Conservation (phyloP, 352 stramenopile genomes). For the Globisporangium spinosum region DNA sequence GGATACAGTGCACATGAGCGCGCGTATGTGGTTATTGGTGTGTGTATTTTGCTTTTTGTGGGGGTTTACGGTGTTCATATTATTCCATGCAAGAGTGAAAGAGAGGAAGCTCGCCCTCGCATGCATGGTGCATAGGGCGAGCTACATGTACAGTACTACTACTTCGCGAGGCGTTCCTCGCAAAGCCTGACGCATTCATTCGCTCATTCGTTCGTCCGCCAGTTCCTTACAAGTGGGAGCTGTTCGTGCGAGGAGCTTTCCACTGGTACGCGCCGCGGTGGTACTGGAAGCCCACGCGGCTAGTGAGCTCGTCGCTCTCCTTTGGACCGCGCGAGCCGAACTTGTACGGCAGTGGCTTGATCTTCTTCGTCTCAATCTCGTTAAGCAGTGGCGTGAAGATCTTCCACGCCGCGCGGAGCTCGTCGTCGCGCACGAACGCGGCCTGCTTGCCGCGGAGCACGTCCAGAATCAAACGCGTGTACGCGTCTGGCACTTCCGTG, state of each 20-base stretch:
- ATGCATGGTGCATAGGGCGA: background rate
- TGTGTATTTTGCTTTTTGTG: constrained; percentile 2
- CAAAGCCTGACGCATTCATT: background rate
- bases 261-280: constrained; percentile 75
- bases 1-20: background rate
- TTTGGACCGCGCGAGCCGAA: constrained; percentile 92
- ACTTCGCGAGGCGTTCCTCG: background rate
- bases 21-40: background rate
- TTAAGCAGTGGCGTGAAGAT: constrained; percentile 98
- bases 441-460: constrained; percentile 94
- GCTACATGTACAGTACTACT: background rate
- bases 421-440: constrained; percentile 97
- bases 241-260: constrained; percentile 43
- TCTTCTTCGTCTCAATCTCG: constrained; percentile 91
- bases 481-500: constrained; percentile 93
- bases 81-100: background rate
- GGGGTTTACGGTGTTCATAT: background rate
- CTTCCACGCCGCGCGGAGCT: constrained; percentile 95
- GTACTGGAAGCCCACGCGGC: constrained; percentile 71
- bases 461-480: constrained; percentile 97
- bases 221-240: constrained; percentile 41
- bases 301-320: constrained; percentile 83
- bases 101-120: background rate
- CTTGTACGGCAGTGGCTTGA: constrained; percentile 91
- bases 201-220: background rate